phyloP scores from a whole-genome alignment of 2,329 filamentous ascomycete genomes.

The Fusarium sterilihyphosum region DNA sequence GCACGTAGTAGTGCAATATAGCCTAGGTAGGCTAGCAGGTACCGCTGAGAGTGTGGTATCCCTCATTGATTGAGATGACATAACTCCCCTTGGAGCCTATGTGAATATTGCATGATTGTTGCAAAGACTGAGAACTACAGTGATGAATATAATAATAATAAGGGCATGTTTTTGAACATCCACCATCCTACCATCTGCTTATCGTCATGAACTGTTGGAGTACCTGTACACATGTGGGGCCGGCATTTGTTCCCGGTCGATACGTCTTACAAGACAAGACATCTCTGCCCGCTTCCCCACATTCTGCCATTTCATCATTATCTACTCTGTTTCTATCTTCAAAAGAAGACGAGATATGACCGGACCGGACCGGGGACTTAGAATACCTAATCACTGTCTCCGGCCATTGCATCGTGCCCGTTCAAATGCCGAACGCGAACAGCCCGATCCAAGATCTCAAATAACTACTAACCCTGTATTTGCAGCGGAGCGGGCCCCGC shows the following conservation, averaged over 20 bases:
- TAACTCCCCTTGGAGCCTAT: background rate
- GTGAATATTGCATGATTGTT: background rate
- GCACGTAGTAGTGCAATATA: background rate
- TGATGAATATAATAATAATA: background rate
- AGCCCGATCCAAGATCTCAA: slow-evolving; percentile 26
- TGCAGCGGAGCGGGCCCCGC: slow-evolving; percentile 17
- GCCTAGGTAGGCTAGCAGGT: background rate
- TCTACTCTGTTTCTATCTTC: background rate
- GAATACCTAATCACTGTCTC: background rate
- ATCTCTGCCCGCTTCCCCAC: slow-evolving; percentile 2
- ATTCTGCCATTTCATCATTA: background rate
- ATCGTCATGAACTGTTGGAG: background rate
- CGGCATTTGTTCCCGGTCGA: slow-evolving; percentile 41
- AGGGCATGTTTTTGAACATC: background rate
- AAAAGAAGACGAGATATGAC: slow-evolving; percentile 1
- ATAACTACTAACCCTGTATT: background rate
- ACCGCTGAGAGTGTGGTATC: background rate
- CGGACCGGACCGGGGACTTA: slow-evolving; percentile 28
- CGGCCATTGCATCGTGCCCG: slow-evolving; percentile 8
- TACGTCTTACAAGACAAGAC: slow-evolving; percentile 8
- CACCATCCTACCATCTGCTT: background rate
- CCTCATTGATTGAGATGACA: background rate
- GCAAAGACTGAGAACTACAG: background rate
- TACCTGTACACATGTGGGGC: slow-evolving; percentile 21
- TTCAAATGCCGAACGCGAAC: slow-evolving; percentile 32